These are phyloP conservation scores for Corymbia citriodora DNA, from an alignment of 441 rosid genomes.

Conservation along the genomic window DNA sequence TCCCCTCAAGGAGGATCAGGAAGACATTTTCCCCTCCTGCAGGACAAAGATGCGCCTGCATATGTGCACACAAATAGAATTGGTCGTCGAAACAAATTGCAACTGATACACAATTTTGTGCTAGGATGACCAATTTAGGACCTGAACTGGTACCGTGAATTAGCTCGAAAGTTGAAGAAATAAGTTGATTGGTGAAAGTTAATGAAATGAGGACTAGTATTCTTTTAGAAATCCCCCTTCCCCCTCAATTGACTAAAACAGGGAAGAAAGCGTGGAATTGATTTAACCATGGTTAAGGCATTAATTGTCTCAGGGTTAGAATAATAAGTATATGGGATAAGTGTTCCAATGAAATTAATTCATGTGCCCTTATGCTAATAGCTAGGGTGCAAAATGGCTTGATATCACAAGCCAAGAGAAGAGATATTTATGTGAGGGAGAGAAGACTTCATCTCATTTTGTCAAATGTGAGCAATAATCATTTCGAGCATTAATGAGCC, in stretches of 20 bases:
- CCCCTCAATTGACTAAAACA: too few relatives aligned
- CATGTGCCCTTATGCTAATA: background rate
- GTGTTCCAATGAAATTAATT: background rate
- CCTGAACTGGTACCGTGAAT: slow-evolving; percentile 25
- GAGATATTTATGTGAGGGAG: background rate
- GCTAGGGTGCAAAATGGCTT: background rate
- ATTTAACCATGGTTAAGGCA: too few relatives aligned
- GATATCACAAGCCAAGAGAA: background rate
- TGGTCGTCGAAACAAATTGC: background rate
- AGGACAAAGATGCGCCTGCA: slow-evolving; percentile 48
- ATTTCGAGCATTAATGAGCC: background rate
- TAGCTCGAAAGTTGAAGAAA: background rate
- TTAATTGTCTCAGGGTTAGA: background rate
- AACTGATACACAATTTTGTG: background rate
- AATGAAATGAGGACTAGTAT: background rate
- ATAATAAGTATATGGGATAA: background rate
- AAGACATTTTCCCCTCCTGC: too few relatives aligned
- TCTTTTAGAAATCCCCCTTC: background rate
- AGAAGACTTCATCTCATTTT: background rate
- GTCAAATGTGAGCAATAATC: background rate
- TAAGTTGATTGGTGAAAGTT: background rate
- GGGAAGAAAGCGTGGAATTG: too few relatives aligned
- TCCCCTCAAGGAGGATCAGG: too few relatives aligned
- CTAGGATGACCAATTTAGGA: background rate
- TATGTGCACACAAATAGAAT: background rate